Percentiles rank a stretch among this genome's conserved stretches.
These are phyloP conservation scores for Curvularia hawaiiensis DNA, from an alignment of 2,329 filamentous ascomycete species.

Conservation along the genomic window DNA sequence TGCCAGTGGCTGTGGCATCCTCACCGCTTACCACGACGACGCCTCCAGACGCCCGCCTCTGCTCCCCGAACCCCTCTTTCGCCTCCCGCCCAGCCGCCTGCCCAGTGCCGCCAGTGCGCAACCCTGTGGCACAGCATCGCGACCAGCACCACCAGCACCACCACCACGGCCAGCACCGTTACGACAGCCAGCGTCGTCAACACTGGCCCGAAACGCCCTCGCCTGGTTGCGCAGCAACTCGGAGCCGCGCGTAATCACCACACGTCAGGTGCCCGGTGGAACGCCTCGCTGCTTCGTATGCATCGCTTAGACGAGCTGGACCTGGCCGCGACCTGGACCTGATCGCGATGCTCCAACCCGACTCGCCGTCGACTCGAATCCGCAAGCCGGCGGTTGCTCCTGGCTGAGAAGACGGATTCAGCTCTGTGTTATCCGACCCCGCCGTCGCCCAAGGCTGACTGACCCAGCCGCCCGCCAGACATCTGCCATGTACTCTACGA, in stretches of 20 bases:
- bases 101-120: constrained; percentile 11
- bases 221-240: neutral
- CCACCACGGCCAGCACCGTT: neutral
- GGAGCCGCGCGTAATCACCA: constrained; percentile 5
- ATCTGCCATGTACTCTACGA: neutral
- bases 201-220: neutral
- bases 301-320: constrained; percentile 1
- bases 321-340: neutral
- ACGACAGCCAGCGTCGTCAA: neutral
- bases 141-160: neutral
- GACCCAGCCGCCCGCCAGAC: constrained; percentile 2
- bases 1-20: constrained; percentile 7
- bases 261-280: constrained; percentile 7
- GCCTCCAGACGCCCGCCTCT: neutral
- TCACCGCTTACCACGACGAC: constrained; percentile 11
- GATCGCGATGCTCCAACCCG: neutral
- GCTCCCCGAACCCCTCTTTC: neutral
- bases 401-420: neutral
- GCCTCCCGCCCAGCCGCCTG: constrained; percentile 2
- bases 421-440: constrained; percentile 7
- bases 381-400: neutral
- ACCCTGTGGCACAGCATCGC: constrained; percentile 17
- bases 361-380: neutral
- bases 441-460: constrained; percentile 3
- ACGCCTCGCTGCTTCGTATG: constrained; percentile 3